Evolutionary conservation across 2,329 filamentous ascomycete species (phyloP).

Genomic region (Trichoderma koningiopsis): DNA sequence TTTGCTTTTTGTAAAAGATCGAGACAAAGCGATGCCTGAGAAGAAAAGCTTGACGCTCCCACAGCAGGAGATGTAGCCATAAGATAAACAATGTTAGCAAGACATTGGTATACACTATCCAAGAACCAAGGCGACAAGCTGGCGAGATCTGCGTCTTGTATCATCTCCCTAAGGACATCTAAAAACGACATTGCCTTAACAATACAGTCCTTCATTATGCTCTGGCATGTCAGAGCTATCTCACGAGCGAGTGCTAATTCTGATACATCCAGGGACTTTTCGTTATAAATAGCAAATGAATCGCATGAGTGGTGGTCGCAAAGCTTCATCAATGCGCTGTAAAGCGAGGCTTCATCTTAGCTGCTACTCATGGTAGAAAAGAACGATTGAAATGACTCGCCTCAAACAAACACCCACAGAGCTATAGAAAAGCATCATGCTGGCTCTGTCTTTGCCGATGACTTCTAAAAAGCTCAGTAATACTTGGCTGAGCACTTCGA

Average conservation of each 20-base stretch:
- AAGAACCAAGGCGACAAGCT: conserved; percentile 24
- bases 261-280: background rate
- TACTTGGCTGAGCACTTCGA: conserved; percentile 22
- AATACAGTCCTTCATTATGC: conserved; percentile 8
- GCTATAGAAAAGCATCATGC: conserved; percentile 22
- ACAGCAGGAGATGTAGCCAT: background rate
- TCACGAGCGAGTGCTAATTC: conserved; percentile 19
- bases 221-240: conserved; percentile 14
- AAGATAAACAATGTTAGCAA: conserved; percentile 16
- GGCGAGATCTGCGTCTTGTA: background rate
- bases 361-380: background rate
- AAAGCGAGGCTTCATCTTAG: background rate
- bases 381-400: background rate
- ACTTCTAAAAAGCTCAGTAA: conserved; percentile 21
- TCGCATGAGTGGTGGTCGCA: conserved; percentile 26
- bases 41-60: background rate
- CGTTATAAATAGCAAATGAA: conserved; percentile 13
- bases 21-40: background rate
- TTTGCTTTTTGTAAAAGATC: conserved; percentile 15
- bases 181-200: conserved; percentile 13
- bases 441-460: conserved; percentile 21
- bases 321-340: conserved; percentile 26
- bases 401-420: conserved; percentile 24
- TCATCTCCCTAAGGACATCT: conserved; percentile 1
- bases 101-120: conserved; percentile 19